These are phyloP conservation scores for Patellifolia procumbens DNA, from an alignment of 179 eudicot species.

Conservation along the genomic window DNA sequence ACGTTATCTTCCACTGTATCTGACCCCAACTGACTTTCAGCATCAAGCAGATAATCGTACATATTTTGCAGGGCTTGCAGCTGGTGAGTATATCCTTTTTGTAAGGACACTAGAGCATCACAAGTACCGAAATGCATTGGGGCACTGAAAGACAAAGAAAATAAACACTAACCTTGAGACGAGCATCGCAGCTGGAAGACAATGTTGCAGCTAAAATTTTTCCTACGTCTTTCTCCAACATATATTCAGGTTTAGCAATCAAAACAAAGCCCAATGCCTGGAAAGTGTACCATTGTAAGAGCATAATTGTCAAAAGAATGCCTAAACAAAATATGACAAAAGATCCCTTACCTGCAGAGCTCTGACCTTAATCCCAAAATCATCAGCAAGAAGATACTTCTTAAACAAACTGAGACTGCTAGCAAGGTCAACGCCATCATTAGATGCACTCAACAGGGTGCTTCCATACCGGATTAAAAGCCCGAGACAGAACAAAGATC, in stretches of 20 bases:
- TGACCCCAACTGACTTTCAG: slow-evolving; percentile 76
- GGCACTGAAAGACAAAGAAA: slow-evolving; percentile 10
- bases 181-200: slow-evolving; percentile 67
- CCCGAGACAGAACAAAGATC: slow-evolving; percentile 95
- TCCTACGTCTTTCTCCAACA: slow-evolving; percentile 83
- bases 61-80: slow-evolving; percentile 89
- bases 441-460: slow-evolving; percentile 49
- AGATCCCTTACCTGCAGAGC: slow-evolving; percentile 73
- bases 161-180: slow-evolving; percentile 66
- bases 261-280: slow-evolving; percentile 93
- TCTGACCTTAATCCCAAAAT: slow-evolving; percentile 79
- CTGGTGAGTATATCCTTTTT: slow-evolving; percentile 49
- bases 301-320: slow-evolving; percentile 9
- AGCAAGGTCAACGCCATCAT: slow-evolving; percentile 48
- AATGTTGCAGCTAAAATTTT: slow-evolving; percentile 73
- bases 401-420: slow-evolving; percentile 72
- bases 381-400: slow-evolving; percentile 85
- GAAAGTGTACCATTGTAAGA: slow-evolving; percentile 30
- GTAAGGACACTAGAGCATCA: slow-evolving; percentile 19
- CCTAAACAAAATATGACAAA: slow-evolving; percentile 9
- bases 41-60: slow-evolving; percentile 92
- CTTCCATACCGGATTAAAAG: slow-evolving; percentile 94
- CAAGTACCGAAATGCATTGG: background rate
- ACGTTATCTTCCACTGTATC: slow-evolving; percentile 52
- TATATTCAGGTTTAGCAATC: slow-evolving; percentile 90